A percentile compares a stretch with the other conserved stretches of the same genome.
phyloP scores from a whole-genome alignment of 106 monocot species.

The Dactylorhiza incarnata region DNA sequence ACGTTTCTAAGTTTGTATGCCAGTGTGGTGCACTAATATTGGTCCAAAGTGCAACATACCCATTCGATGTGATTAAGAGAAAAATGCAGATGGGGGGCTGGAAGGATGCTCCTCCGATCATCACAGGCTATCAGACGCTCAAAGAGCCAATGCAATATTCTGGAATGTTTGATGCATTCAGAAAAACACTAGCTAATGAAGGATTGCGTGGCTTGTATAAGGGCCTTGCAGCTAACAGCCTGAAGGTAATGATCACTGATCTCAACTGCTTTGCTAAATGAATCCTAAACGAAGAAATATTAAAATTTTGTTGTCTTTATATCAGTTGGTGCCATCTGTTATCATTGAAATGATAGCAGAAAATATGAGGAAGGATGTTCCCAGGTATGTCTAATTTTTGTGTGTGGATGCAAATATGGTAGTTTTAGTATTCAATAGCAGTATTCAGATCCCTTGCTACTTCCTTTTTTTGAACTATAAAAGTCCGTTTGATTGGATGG shows the following conservation, averaged over 20 bases:
- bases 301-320: too few relatives aligned
- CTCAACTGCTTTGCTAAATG: not conserved
- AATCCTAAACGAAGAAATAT: too few relatives aligned
- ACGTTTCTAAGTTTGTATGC: constrained; percentile 58
- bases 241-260: constrained; percentile 42
- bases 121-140: constrained; percentile 37
- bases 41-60: constrained; percentile 87
- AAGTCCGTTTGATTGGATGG: too few relatives aligned
- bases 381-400: too few relatives aligned
- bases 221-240: constrained; percentile 78
- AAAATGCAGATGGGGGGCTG: constrained; percentile 95
- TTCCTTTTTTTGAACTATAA: too few relatives aligned
- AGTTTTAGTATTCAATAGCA: too few relatives aligned
- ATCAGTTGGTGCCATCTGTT: too few relatives aligned
- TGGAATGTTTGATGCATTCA: constrained; percentile 87
- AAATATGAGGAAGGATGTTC: too few relatives aligned
- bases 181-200: constrained; percentile 70
- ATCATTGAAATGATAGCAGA: too few relatives aligned
- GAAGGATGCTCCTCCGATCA: constrained; percentile 65
- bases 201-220: constrained; percentile 85
- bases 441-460: too few relatives aligned
- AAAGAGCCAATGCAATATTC: constrained; percentile 51
- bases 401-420: too few relatives aligned
- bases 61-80: constrained; percentile 79
- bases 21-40: constrained; percentile 75